Evolutionary conservation across 192 early-diverging fungal species (phyloP), one percentile per base, ranked within the genome.

Genomic region (Phlyctochytrium arcticum): DNA sequence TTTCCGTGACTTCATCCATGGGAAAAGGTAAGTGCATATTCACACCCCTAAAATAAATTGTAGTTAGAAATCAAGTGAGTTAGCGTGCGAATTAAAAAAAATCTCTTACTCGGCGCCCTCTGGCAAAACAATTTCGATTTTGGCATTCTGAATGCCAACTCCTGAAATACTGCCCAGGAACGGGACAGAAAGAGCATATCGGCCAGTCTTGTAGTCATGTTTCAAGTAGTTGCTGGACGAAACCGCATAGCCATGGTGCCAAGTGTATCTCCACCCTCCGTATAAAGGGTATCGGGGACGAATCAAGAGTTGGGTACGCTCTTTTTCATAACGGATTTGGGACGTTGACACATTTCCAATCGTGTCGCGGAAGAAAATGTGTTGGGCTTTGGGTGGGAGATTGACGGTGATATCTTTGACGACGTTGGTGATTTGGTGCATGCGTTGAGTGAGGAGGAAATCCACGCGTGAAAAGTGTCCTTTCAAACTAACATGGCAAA

Each of bases 271-370:
- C 95, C 96, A 98, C n/a, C 92, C 92, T 53, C 97, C 97, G 73
- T 89, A 90, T 2, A 99, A 39, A 35, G 95, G 97, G 75, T 91
- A 99, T 31, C 97, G 86, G 32, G 97, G 95, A 33, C 71, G 74
- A n/a, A 98, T 74, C 36, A 88, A 82, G 68, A 99, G 73, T 12
- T 89, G 64, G 17, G 87, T 75, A 23, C 69, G 59, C 15, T 71
- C 57, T 0, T 55, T 50, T 15, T 82, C 85, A 31, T 80, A 47
- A 37, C 73, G 67, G 53, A 88, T 64, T 27, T 80, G 53, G 12
- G 95, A 95, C 10, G 97, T 99, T 7, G 93, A 96, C 54, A 99
- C 92, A 72, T 99, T 99, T 29, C 97, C 97, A 62, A 98, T 91
- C 49, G 89, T 88, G 70, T 96, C 93, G 33, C 88, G 80, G 65